Evolutionary conservation across 2,329 filamentous ascomycete genomes (phyloP).

Genomic region (Aspergillus caelatus): DNA sequence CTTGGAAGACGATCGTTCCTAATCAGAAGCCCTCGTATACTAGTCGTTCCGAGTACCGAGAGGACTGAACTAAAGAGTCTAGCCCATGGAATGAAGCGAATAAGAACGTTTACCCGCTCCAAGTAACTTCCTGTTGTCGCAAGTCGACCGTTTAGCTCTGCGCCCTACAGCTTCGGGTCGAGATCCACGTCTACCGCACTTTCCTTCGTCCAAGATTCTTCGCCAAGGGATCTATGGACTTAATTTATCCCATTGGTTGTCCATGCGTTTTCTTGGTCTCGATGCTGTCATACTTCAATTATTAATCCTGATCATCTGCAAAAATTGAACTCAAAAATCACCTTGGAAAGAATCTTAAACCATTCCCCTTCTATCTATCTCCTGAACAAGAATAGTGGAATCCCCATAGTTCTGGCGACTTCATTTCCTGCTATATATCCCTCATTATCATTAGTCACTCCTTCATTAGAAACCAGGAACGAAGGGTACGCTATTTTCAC

Average conservation of each 20-base stretch:
- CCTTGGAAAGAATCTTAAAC: neutral
- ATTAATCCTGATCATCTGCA: neutral
- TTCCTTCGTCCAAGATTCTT: neutral
- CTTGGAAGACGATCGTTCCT: neutral
- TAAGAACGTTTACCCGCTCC: neutral
- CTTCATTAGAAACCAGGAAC: neutral
- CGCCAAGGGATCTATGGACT: neutral
- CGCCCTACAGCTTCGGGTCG: neutral
- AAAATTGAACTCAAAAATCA: neutral
- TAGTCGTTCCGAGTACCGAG: neutral
- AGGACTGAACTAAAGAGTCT: neutral
- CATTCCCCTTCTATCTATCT: neutral
- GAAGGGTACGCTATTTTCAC: neutral
- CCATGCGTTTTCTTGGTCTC: neutral
- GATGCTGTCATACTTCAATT: conserved; percentile 2
- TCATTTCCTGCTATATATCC: neutral
- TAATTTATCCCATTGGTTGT: conserved; percentile 2
- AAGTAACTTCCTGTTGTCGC: neutral
- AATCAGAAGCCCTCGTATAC: neutral
- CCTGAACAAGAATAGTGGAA: neutral
- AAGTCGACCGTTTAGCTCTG: neutral
- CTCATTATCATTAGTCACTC: conserved; percentile 3
- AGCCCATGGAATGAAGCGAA: neutral
- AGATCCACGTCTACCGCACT: neutral
- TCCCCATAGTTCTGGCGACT: neutral